A percentile compares a stretch with the other conserved stretches of the same genome.
These are phyloP conservation scores for Russula vinacea DNA, from an alignment of 768 basidiomycete genomes.

Conservation along the genomic window DNA sequence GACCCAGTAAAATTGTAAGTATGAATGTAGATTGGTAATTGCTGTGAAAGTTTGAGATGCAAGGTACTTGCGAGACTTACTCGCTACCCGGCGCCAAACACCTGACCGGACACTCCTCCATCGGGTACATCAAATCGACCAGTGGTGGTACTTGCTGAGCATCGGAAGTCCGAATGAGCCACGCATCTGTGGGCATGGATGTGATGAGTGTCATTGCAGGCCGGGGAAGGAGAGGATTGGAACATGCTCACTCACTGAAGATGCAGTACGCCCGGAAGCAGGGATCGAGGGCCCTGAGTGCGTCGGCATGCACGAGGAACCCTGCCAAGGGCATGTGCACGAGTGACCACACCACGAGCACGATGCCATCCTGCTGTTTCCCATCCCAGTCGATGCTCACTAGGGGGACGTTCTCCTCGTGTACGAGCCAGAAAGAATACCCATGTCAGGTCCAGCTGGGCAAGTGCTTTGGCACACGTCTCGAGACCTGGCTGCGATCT, in stretches of 20 bases:
- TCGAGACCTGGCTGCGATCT: constrained; percentile 18
- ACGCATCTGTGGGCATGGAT: constrained; percentile 9
- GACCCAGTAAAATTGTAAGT: too few species aligned
- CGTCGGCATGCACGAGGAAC: constrained; percentile 22
- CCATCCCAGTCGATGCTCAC: constrained; percentile 7
- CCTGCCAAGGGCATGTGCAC: constrained; percentile 24
- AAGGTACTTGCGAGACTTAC: too few species aligned
- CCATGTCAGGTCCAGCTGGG: constrained; percentile 23
- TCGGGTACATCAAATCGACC: constrained; percentile 16
- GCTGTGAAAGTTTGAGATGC: too few species aligned
- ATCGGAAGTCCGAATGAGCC: constrained; percentile 23
- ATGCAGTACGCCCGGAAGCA: constrained; percentile 27
- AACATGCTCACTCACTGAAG: too few species aligned
- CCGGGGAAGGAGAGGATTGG: too few species aligned
- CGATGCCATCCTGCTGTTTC: constrained; percentile 24
- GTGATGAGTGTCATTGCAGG: neutral
- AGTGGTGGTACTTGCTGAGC: constrained; percentile 23
- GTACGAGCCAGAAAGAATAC: constrained; percentile 27
- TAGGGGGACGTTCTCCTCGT: constrained; percentile 15
- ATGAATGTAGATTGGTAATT: too few species aligned
- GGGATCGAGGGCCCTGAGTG: constrained; percentile 10
- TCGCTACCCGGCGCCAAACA: too few species aligned
- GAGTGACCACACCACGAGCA: constrained; percentile 28
- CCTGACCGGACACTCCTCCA: too few species aligned
- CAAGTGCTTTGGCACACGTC: constrained; percentile 20